Evolutionary conservation across 106 monocot species (phyloP).

Genomic region (Phalaenopsis aphrodite): DNA sequence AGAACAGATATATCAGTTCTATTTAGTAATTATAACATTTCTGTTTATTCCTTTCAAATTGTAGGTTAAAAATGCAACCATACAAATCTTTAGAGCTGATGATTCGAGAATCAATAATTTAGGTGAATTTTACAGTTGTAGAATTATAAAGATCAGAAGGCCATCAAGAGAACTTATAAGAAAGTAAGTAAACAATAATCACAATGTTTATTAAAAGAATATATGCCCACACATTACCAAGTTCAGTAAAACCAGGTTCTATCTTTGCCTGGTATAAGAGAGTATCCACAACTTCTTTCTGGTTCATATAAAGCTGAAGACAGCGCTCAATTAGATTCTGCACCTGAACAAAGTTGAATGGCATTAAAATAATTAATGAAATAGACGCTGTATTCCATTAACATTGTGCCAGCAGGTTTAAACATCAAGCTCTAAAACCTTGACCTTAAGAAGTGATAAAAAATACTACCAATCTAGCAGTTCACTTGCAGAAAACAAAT

Average conservation of each 20-base stretch:
- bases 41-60: background rate
- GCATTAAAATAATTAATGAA: background rate
- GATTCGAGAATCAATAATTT: background rate
- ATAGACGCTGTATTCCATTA: background rate
- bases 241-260: conserved; percentile 77
- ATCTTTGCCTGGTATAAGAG: conserved; percentile 67
- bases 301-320: conserved; percentile 81
- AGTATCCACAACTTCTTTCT: conserved; percentile 66
- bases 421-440: background rate
- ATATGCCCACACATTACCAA: conserved; percentile 29
- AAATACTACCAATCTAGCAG: background rate
- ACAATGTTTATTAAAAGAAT: background rate
- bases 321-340: conserved; percentile 78
- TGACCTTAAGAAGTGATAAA: background rate
- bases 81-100: background rate
- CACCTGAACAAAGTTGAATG: conserved; percentile 33
- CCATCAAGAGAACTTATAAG: background rate
- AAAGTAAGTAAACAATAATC: background rate
- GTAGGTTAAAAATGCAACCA: background rate
- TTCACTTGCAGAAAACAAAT: background rate
- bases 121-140: background rate
- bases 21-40: background rate
- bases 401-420: background rate
- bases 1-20: background rate
- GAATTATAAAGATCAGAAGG: background rate